Conservation (phyloP, 2,329 filamentous ascomycete genomes). For the Ophiostoma triangulosporum region DNA sequence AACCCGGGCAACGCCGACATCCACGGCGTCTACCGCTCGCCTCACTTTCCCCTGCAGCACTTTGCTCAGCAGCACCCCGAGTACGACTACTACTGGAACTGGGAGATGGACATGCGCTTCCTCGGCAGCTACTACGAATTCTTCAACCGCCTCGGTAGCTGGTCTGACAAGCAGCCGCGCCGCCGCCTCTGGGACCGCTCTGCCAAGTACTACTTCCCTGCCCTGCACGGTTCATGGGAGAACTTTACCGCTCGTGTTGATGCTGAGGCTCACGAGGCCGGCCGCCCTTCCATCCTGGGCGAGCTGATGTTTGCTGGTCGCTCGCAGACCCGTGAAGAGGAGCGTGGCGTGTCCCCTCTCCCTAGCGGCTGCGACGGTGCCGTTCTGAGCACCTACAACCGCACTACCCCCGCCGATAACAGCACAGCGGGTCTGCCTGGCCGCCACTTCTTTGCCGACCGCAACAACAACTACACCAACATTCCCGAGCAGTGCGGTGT, state of each 20-base stretch:
- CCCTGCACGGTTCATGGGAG: constrained; percentile 55
- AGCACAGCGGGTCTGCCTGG: background rate
- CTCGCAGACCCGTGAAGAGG: constrained; percentile 34
- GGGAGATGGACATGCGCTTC: constrained; percentile 56
- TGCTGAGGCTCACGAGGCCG: constrained; percentile 40
- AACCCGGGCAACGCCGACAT: constrained; percentile 44
- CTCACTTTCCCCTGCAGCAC: constrained; percentile 49
- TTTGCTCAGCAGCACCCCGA: constrained; percentile 50
- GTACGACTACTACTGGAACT: constrained; percentile 57
- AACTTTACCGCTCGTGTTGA: constrained; percentile 56
- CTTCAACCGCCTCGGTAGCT: constrained; percentile 51
- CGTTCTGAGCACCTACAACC: constrained; percentile 17
- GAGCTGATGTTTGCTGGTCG: constrained; percentile 41
- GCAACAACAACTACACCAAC: constrained; percentile 13
- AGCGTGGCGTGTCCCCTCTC: constrained; percentile 37
- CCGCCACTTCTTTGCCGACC: constrained; percentile 12
- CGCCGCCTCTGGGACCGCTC: constrained; percentile 67
- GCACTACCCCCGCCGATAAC: constrained; percentile 7
- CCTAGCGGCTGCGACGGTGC: constrained; percentile 40
- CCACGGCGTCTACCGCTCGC: constrained; percentile 55
- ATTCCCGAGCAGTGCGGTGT: constrained; percentile 44
- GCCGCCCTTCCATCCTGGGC: constrained; percentile 52
- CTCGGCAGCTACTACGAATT: constrained; percentile 59
- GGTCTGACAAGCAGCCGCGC: constrained; percentile 54
- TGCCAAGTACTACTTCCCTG: constrained; percentile 62